Base-by-base conservation (phyloP, 768 basidiomycete genomes). In the Candolleomyces aberdarensis region DNA sequence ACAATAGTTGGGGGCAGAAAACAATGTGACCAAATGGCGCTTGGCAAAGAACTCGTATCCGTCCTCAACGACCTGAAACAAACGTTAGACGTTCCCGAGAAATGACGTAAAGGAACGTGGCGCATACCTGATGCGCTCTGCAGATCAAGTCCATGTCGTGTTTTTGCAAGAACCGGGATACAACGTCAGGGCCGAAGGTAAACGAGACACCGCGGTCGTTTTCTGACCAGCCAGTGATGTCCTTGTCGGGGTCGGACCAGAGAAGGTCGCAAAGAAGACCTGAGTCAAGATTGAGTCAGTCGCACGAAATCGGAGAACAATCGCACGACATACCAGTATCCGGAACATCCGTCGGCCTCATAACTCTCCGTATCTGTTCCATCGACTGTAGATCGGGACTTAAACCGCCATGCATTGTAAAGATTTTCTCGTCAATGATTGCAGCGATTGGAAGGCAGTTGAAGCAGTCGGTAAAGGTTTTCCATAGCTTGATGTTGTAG, bases 401-500 rank as follows among this genome's bases (percentile, higher is more conserved):
- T 66, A 98, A 81, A 55, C 96, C 96, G 58, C 96, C 96, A 70
- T 98, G 96, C 96, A 98, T 98, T 55, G 95, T 97, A 76, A 99
- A 98, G 73, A 99, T 99, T 81, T 98, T 99, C 78, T 98, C 96
- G 78, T 98, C 96, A 74, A 99, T 98, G 77, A 99, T 98, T 68
- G 96, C 96, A 52, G 96, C 96, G 74, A 99, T 98, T 41, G 96
- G 96, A 66, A 98, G 81, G 75, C 96, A 98, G 80, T 99, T 99
- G 85, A 99, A 99, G 80, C 96, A 98, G 75, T 99, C 96, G 62
- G 96, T 99, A 77, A 99, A 99, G 40, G 96, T 99, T 84, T 99
- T 99, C 96, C 96, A 99, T 72, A 98, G 84, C 77, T 99, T 99
- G 85, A 99, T 99, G 83, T 98, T 99, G 85, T 98, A 98, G 72